These are phyloP conservation scores for Blastobotrys illinoisensis DNA, from an alignment of 1,139 yeast species.

Conservation along the genomic window DNA sequence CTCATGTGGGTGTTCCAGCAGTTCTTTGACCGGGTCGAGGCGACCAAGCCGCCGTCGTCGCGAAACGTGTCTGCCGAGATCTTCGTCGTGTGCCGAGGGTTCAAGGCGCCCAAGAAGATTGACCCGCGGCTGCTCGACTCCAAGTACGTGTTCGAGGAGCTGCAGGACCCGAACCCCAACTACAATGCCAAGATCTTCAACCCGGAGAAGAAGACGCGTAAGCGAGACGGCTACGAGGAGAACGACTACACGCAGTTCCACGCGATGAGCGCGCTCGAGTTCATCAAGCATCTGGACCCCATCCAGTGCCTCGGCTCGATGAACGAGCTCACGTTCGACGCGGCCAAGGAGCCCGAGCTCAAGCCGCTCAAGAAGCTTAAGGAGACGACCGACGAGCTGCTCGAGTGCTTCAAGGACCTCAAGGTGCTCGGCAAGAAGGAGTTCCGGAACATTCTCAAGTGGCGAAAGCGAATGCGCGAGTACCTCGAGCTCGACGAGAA, in stretches of 20 bases:
- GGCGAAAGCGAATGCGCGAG: slow-evolving; percentile 85
- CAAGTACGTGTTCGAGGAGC: slow-evolving; percentile 87
- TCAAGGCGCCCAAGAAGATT: slow-evolving; percentile 90
- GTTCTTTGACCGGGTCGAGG: slow-evolving; percentile 91
- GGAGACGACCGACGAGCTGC: slow-evolving; percentile 68
- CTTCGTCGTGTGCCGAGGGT: slow-evolving; percentile 92
- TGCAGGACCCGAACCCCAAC: slow-evolving; percentile 59
- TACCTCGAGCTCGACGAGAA: slow-evolving; percentile 63
- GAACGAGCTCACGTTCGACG: slow-evolving; percentile 42
- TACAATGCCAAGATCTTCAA: slow-evolving; percentile 89
- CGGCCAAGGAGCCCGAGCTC: slow-evolving; percentile 63
- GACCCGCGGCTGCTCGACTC: slow-evolving; percentile 93
- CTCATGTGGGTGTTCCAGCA: slow-evolving; percentile 97
- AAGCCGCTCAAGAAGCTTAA: slow-evolving; percentile 63
- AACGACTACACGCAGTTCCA: slow-evolving; percentile 81
- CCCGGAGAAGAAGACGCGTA: slow-evolving; percentile 86
- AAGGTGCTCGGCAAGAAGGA: slow-evolving; percentile 93
- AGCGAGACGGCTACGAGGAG: slow-evolving; percentile 96
- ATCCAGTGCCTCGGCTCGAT: slow-evolving; percentile 73
- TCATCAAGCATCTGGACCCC: slow-evolving; percentile 76
- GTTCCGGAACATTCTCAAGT: slow-evolving; percentile 73
- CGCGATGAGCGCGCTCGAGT: slow-evolving; percentile 68
- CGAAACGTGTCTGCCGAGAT: slow-evolving; percentile 99
- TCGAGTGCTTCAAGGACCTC: slow-evolving; percentile 82
- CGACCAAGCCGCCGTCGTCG: slow-evolving; percentile 97